Evolutionary conservation across 371 early-diverging fungal species (phyloP), one percentile per base, ranked within the genome.

Genomic region (Dipsacomyces acuminosporus): DNA sequence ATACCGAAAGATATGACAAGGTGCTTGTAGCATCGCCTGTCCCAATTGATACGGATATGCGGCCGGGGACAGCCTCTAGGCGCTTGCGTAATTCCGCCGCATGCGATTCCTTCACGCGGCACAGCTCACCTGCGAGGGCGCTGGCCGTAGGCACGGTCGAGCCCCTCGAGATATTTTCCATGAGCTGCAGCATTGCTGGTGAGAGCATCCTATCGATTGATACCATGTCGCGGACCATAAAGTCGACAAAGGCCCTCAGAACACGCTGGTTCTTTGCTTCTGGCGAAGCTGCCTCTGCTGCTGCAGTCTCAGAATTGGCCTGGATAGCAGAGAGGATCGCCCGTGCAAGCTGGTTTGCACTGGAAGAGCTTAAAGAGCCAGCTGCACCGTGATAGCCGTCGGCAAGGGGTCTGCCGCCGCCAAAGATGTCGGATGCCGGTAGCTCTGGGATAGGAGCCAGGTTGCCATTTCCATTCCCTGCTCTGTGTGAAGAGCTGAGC

Each of bases 221-320:
- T 1, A 67, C 63, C 30, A 67, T 25, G 35, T 67, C 69, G 40
- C 69, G 63, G 19, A 67, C 55, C 58, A 63, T 63, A 51, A 58
- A 67, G 48, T 54, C 59, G 19, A 59, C 52, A 35, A 58, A 62
- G 7, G 69, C 69, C 34, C 24, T 45, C 44, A 63, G 41, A 24
- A 63, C 38, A 23, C 44, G 48, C 41, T 53, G 54, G 1, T 51
- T 25, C 21, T 22, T 36, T 25, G 26, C 45, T 20, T 48, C 26
- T 0, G 56, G 41, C 14, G 56, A 23, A 13, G 48, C 18, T 20
- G 20, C 15, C 14, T 35, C 51, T 3, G 54, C 47, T 1, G 26
- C 30, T 17, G 17, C 22, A 15, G 18, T 18, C 21, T 43, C 69
- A 3, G 63, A 38, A 36, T 55, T 51, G 15, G 69, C 51, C 9